These are phyloP conservation scores for Brassica hybrid DNA, from an alignment of 441 rosid species.

Conservation along the genomic window DNA sequence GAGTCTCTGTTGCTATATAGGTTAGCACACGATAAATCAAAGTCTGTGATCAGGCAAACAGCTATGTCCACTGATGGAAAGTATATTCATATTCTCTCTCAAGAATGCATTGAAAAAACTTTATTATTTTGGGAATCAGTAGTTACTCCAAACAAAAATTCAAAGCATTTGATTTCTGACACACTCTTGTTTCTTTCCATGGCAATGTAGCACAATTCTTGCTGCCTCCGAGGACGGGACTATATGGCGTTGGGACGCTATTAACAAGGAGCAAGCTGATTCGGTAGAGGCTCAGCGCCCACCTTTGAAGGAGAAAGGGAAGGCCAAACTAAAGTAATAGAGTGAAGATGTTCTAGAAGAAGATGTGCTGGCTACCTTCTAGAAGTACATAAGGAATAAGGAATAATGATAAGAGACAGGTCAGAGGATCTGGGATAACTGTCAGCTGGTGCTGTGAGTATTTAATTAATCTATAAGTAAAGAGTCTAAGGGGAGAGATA, in stretches of 20 bases:
- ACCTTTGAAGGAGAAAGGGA: not conserved
- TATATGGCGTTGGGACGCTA: constrained; percentile 90
- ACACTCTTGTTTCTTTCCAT: constrained; percentile 8
- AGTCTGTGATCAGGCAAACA: constrained; percentile 86
- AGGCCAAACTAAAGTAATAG: not conserved
- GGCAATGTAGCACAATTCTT: constrained; percentile 77
- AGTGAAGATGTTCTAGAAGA: not conserved
- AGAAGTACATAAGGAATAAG: not conserved
- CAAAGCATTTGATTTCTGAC: constrained; percentile 12
- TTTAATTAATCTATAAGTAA: not conserved
- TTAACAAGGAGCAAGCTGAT: not conserved
- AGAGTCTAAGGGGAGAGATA: not conserved
- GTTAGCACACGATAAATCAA: constrained; percentile 79
- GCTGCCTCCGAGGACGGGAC: constrained; percentile 96
- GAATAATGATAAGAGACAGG: not conserved
- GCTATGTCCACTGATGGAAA: constrained; percentile 96
- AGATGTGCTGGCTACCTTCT: not conserved
- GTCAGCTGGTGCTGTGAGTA: not conserved
- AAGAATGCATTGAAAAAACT: not conserved
- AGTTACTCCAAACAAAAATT: not conserved
- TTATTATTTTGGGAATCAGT: not conserved
- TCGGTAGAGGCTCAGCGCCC: not conserved
- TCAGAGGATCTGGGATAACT: not conserved
- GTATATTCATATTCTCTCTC: constrained; percentile 48
- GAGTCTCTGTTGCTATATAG: constrained; percentile 48